Conservation (phyloP, 495 filamentous ascomycete genomes). For the Penicillium atrosanguineum region DNA sequence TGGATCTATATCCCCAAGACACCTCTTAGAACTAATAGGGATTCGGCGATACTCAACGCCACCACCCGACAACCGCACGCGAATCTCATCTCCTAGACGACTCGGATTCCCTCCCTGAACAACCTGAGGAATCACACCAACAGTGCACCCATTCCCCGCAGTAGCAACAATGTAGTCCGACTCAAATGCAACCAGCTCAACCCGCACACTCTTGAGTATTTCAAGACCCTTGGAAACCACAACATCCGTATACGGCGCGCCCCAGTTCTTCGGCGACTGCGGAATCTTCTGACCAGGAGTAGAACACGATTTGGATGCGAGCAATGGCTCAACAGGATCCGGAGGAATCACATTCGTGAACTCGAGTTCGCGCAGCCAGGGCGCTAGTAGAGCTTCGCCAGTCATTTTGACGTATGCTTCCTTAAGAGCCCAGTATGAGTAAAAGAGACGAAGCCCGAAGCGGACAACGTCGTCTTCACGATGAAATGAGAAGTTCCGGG, state of each 20-base stretch:
- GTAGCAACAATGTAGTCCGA: constrained; percentile 61
- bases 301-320: constrained; percentile 5
- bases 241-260: constrained; percentile 49
- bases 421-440: constrained; percentile 83
- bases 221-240: constrained; percentile 50
- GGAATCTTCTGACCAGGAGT: constrained; percentile 10
- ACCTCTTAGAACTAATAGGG: constrained; percentile 10
- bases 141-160: constrained; percentile 37
- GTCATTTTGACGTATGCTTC: constrained; percentile 95
- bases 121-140: constrained; percentile 21
- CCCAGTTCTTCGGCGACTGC: constrained; percentile 36
- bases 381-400: constrained; percentile 79
- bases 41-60: constrained; percentile 7
- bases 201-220: constrained; percentile 49
- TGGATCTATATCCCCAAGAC: constrained; percentile 19
- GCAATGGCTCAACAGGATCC: constrained; percentile 22
- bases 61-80: not conserved
- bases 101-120: constrained; percentile 5
- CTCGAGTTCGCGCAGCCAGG: constrained; percentile 69
- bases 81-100: constrained; percentile 7
- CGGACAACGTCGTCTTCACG: constrained; percentile 38
- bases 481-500: constrained; percentile 1
- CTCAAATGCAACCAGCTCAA: constrained; percentile 62
- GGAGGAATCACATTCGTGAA: constrained; percentile 65
- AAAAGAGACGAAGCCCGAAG: constrained; percentile 72